Conservation (phyloP, 2,329 filamentous ascomycete species). For the Cladophialophora carrionii region DNA sequence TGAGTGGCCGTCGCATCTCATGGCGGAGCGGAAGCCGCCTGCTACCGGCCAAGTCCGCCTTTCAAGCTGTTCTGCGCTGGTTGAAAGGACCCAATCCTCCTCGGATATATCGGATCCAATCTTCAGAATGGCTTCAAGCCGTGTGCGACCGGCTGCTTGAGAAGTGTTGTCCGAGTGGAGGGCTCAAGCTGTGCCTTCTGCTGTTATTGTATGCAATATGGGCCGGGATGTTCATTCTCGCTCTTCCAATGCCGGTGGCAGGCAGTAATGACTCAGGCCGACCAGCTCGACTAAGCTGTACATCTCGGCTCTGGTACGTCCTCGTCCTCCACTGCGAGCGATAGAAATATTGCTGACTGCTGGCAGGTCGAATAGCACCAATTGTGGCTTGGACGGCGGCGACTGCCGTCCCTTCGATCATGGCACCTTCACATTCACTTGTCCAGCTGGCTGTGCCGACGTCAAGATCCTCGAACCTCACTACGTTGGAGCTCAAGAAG, state of each 20-base stretch:
- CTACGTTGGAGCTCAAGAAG: conserved; percentile 58
- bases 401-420: conserved; percentile 61
- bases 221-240: conserved; percentile 8
- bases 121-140: conserved; percentile 14
- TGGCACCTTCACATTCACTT: conserved; percentile 59
- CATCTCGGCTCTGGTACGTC: conserved; percentile 12
- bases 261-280: background rate
- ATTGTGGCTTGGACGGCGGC: conserved; percentile 61
- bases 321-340: too few relatives aligned
- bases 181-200: conserved; percentile 7
- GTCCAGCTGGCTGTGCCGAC: conserved; percentile 60
- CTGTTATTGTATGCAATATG: conserved; percentile 4
- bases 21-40: background rate
- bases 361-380: conserved; percentile 22
- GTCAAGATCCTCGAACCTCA: conserved; percentile 59
- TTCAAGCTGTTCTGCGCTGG: conserved; percentile 5
- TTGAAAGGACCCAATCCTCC: conserved; percentile 9
- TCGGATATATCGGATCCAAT: conserved; percentile 9
- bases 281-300: conserved; percentile 7
- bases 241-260: background rate
- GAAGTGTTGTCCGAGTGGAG: background rate
- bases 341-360: background rate
- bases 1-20: background rate
- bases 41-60: background rate
- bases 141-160: conserved; percentile 12